A percentile compares a stretch with the other conserved stretches of the same genome.
These are phyloP conservation scores for Scopulariopsis brevicaulis DNA, from an alignment of 2,329 filamentous ascomycete genomes.

Conservation along the genomic window DNA sequence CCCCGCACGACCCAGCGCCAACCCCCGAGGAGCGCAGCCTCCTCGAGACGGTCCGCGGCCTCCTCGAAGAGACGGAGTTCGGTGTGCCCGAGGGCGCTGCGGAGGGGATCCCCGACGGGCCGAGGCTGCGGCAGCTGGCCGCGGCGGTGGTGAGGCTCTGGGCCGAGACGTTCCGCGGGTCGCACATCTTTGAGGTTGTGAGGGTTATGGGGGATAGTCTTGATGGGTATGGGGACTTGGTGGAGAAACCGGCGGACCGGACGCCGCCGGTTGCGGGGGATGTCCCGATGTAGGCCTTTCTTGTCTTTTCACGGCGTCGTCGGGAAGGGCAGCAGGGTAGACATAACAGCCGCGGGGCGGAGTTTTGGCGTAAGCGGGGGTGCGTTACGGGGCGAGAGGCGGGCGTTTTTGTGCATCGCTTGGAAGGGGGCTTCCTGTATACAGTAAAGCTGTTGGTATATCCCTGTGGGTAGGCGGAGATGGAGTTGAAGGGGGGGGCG, in stretches of 20 bases:
- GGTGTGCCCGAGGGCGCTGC: slow-evolving; percentile 42
- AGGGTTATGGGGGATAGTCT: slow-evolving; percentile 45
- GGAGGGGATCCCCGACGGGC: slow-evolving; percentile 32
- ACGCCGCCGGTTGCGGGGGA: slow-evolving; percentile 23
- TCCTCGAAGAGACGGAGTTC: slow-evolving; percentile 52
- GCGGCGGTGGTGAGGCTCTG: slow-evolving; percentile 47
- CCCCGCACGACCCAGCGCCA: slow-evolving; percentile 34
- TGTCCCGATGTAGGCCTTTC: neutral
- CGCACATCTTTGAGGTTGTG: slow-evolving; percentile 49
- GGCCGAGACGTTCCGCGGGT: slow-evolving; percentile 51
- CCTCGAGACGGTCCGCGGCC: slow-evolving; percentile 42
- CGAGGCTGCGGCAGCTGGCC: slow-evolving; percentile 42
- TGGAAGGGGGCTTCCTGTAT: too few species aligned
- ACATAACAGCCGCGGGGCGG: neutral
- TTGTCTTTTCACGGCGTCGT: neutral
- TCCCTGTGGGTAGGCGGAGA: too few species aligned
- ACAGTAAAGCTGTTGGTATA: too few species aligned
- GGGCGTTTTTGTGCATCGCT: too few species aligned
- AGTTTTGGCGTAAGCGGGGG: too few species aligned
- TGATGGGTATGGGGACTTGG: slow-evolving; percentile 43
- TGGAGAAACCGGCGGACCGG: slow-evolving; percentile 41
- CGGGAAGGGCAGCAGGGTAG: neutral
- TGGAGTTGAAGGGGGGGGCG: too few species aligned
- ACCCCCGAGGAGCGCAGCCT: slow-evolving; percentile 41
- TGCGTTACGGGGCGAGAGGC: too few species aligned